These are phyloP conservation scores for Ulota crispa DNA, from an alignment of 225 moss, liverwort and hornwort species.

Conservation along the genomic window DNA sequence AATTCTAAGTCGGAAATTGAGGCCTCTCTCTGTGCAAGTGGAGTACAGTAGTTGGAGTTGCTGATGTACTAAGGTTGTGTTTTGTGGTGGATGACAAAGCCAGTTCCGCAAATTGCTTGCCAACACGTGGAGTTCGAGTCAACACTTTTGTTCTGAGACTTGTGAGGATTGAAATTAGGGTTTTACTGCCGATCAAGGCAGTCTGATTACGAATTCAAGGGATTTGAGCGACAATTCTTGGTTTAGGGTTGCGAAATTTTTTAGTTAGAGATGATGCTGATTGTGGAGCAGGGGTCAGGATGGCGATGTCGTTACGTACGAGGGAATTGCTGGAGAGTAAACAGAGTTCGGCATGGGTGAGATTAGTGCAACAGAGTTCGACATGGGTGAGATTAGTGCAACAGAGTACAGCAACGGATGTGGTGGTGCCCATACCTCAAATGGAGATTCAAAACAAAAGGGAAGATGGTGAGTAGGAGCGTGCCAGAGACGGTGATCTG, in stretches of 20 bases:
- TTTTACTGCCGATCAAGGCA: neutral
- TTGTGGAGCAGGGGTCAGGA: neutral
- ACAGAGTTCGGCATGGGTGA: neutral
- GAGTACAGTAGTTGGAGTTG: neutral
- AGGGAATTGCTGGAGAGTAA: conserved; percentile 11
- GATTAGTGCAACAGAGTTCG: conserved; percentile 5
- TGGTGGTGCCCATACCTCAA: no score
- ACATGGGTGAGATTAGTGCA: no score
- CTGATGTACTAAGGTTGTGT: neutral
- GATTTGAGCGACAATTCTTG: neutral
- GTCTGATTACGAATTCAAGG: neutral
- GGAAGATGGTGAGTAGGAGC: no score
- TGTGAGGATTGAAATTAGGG: neutral
- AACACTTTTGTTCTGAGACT: neutral
- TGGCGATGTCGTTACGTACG: conserved; percentile 16
- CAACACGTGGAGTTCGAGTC: neutral
- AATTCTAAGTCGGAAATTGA: neutral
- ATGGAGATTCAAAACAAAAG: no score
- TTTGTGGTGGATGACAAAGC: neutral
- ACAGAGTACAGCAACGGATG: no score
- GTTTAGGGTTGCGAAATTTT: neutral
- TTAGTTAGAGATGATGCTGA: conserved; percentile 21
- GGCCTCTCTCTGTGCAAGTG: neutral
- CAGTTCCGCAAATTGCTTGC: neutral
- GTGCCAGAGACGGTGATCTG: no score